Conservation (phyloP, 257 asterid genomes). For the Striga asiatica region DNA sequence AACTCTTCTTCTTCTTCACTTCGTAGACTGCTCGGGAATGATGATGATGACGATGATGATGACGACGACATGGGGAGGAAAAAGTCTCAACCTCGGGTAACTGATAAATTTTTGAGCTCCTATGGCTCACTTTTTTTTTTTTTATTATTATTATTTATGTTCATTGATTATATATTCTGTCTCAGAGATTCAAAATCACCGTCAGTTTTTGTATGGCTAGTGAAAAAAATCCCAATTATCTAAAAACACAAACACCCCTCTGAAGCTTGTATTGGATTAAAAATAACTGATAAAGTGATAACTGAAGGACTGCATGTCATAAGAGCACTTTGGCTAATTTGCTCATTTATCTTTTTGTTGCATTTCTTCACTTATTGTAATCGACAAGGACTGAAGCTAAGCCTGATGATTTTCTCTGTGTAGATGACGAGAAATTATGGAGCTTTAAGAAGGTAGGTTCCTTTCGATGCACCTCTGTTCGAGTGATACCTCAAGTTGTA, state of each 20-base stretch:
- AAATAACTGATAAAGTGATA: no score
- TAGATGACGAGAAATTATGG: constrained; percentile 84
- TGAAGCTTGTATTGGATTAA: background rate
- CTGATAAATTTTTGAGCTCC: constrained; percentile 1
- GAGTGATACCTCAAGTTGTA: background rate
- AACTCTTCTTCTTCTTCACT: constrained; percentile 73
- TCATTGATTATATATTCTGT: no score
- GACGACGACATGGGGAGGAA: constrained; percentile 54
- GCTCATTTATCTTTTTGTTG: background rate
- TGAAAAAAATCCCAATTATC: background rate
- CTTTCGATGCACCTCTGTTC: background rate
- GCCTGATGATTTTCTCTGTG: constrained; percentile 12
- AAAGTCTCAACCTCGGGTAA: constrained; percentile 80
- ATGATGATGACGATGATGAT: constrained; percentile 54
- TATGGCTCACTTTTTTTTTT: background rate
- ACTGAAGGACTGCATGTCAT: background rate
- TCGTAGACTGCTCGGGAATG: constrained; percentile 49
- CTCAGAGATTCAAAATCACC: no score
- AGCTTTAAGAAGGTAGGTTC: constrained; percentile 52
- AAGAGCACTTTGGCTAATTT: background rate
- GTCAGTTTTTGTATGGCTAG: background rate
- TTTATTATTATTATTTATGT: no score
- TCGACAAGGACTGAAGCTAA: background rate
- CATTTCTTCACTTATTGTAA: background rate
- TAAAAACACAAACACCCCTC: background rate